Base-by-base conservation (phyloP, 805 yeast genomes). In the Scheffersomyces amazonensis region DNA sequence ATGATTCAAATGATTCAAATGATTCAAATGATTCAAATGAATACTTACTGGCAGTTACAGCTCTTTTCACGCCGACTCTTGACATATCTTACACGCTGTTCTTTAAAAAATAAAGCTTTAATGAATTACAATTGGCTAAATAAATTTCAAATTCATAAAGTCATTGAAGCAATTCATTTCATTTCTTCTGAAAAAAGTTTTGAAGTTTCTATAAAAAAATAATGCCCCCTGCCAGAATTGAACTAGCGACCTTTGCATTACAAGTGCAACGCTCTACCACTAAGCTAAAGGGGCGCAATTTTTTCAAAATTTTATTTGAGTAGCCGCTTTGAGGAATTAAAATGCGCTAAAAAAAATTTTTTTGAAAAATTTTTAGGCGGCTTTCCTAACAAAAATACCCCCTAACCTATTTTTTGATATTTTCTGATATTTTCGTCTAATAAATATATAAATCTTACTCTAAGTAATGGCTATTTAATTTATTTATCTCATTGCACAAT, bases 221-320 rank as follows among this genome's bases (percentile, higher is more conserved):
- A 27, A 13, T 80, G 87, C 87, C 87, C 66, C 78, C 76, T 81
- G 85, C 84, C 87, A 81, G 88, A 80, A 80, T 82, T 81, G 88
- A 82, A 82, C 89, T 83, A 82, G 87, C 88, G 91, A 84, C 89
- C 91, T 83, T 83, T 83, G 93, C 95, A 85, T 85, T 87, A 87
- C 96, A 87, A 87, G 96, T 87, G 96, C 96, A 84, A 85, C 95
- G 95, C 95, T 87, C 93, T 87, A 87, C 96, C 96, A 85, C 96
- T 87, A 86, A 87, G 96, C 96, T 87, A 87, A 87, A 78, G 81
- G 76, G 96, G 96, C 96, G 34, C 37, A 40, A 13, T 31, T 39
- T 36, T 34, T 27, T 27, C 5, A 24, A 24, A 20, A 24, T 8
- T 8, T 8, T 8, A 10, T 24, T n/a, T 24, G 8, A 24, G 28